phyloP scores from a whole-genome alignment of 495 filamentous ascomycete species.

The Eremomyces bilateralis region DNA sequence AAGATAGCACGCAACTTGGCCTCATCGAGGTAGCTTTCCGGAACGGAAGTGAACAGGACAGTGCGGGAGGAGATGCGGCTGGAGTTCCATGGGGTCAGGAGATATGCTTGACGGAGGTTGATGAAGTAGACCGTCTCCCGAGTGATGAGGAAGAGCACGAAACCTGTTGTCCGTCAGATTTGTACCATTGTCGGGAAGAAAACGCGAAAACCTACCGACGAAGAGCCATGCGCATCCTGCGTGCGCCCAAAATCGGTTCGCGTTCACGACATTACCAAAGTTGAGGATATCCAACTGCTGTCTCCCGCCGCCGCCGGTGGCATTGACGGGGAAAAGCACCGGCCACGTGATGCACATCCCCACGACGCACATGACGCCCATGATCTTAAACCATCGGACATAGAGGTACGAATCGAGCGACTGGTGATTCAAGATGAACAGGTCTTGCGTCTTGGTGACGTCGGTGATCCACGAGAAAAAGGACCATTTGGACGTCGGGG shows the following conservation, averaged over 20 bases:
- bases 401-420: conserved; percentile 47
- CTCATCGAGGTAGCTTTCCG: conserved; percentile 48
- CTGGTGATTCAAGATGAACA: conserved; percentile 69
- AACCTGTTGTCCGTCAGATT: conserved; percentile 23
- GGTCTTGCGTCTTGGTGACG: conserved; percentile 64
- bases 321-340: conserved; percentile 23
- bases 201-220: conserved; percentile 26
- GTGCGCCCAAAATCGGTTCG: conserved; percentile 58
- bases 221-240: conserved; percentile 52
- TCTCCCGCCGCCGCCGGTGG: conserved; percentile 27
- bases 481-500: conserved; percentile 17
- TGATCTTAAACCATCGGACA: conserved; percentile 22
- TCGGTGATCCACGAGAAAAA: conserved; percentile 52
- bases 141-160: conserved; percentile 74
- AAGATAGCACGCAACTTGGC: conserved; percentile 62
- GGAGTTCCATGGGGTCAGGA: conserved; percentile 69
- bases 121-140: conserved; percentile 87
- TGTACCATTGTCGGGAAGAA: neutral
- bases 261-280: conserved; percentile 44
- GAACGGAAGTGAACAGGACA: conserved; percentile 78
- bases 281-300: conserved; percentile 59
- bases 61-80: conserved; percentile 84
- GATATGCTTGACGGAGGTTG: conserved; percentile 87
- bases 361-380: conserved; percentile 18
- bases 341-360: conserved; percentile 23